A percentile compares a stretch with the other conserved stretches of the same genome.
Evolutionary conservation across 2,329 filamentous ascomycete genomes (phyloP).

Genomic region (Aspergillus sojae): DNA sequence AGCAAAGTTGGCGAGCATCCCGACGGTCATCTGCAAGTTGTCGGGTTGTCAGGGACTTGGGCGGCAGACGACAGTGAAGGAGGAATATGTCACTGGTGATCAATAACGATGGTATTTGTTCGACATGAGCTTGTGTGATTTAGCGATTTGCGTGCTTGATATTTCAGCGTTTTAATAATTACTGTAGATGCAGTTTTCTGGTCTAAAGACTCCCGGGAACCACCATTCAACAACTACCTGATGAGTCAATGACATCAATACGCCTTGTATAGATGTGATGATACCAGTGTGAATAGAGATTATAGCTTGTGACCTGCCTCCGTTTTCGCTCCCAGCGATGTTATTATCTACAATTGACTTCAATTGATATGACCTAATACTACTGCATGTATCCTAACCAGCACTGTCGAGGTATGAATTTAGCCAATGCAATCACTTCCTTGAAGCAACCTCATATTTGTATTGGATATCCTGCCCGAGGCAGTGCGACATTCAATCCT

Average conservation of each 20-base stretch:
- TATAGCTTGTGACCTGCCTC: background rate
- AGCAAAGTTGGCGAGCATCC: constrained; percentile 57
- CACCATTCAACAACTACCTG: background rate
- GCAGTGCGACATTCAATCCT: too few relatives aligned
- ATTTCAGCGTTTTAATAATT: background rate
- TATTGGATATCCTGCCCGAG: too few relatives aligned
- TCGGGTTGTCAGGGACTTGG: constrained; percentile 83
- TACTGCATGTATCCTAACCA: too few relatives aligned
- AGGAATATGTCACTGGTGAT: constrained; percentile 59
- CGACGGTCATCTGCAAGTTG: constrained; percentile 59
- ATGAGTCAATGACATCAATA: background rate
- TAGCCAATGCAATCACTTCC: too few relatives aligned
- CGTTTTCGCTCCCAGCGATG: background rate
- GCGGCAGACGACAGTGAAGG: constrained; percentile 80
- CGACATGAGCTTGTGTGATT: background rate
- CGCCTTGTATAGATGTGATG: background rate
- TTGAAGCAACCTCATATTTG: too few relatives aligned
- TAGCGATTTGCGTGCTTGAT: background rate
- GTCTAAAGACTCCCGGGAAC: background rate
- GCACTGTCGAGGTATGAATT: too few relatives aligned
- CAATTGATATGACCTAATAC: background rate
- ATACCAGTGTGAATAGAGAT: background rate
- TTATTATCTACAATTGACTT: background rate
- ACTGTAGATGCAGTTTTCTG: background rate
- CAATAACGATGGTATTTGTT: background rate